Evolutionary conservation across 805 yeast genomes (phyloP).

Genomic region (Wickerhamiella australiensis): DNA sequence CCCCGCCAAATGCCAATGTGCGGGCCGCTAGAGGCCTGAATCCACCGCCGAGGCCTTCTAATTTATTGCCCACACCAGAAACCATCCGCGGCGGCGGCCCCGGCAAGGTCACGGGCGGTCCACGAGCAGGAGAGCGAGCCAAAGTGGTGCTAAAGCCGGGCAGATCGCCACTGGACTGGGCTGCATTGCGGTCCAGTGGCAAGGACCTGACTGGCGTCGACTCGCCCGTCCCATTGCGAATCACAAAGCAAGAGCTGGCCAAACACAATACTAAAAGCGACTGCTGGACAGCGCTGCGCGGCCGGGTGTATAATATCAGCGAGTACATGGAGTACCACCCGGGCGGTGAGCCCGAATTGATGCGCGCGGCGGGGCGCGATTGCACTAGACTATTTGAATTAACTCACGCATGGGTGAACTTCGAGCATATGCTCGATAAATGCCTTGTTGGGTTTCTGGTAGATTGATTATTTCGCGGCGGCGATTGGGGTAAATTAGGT

Average conservation of each 20-base stretch:
- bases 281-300: slow-evolving; percentile 74
- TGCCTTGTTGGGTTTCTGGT: slow-evolving; percentile 57
- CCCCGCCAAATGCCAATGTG: slow-evolving; percentile 1
- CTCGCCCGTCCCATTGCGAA: slow-evolving; percentile 21
- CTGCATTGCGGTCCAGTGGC: slow-evolving; percentile 39
- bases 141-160: slow-evolving; percentile 66
- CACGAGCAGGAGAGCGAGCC: slow-evolving; percentile 24
- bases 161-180: slow-evolving; percentile 84
- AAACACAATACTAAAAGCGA: slow-evolving; percentile 51
- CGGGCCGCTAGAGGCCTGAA: slow-evolving; percentile 3
- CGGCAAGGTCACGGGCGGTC: neutral
- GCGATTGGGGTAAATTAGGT: no score
- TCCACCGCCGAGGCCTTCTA: neutral
- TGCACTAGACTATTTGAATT: slow-evolving; percentile 65
- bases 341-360: slow-evolving; percentile 71
- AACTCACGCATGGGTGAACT: slow-evolving; percentile 67
- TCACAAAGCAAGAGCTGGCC: slow-evolving; percentile 43
- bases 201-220: slow-evolving; percentile 32
- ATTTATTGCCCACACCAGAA: neutral
- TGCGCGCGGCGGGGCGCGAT: slow-evolving; percentile 73
- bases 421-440: slow-evolving; percentile 62
- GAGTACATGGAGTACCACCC: slow-evolving; percentile 81
- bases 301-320: slow-evolving; percentile 78
- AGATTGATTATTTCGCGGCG: no score
- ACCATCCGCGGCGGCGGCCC: slow-evolving; percentile 7